Evolutionary conservation across 2,329 filamentous ascomycete genomes (phyloP), one percentile per base, ranked within the genome.

Genomic region (Remersonia thermophila): DNA sequence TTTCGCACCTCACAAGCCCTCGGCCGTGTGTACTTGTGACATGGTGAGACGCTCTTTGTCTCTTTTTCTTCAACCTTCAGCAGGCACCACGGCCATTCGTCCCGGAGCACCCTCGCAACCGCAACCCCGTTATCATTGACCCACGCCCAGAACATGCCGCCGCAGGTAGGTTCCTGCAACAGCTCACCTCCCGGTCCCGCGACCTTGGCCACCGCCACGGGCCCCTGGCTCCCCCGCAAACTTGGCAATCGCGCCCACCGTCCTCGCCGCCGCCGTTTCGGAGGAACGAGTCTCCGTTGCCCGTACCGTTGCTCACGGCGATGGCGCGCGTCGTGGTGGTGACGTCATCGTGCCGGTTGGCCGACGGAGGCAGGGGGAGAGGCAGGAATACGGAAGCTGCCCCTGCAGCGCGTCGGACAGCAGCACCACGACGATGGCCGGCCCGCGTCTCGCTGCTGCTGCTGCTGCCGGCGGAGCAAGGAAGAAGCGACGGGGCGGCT

Each of bases 201-300:
- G 8, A 94, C 68, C 14, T 71, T 69, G 0, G 62, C 63, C 7
- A 89, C 54, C 0, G 84, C 80, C 1, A 63, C 52, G 2, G 69
- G n/a, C 56, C 0, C 81, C 64, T 0, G 75, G 55, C 12, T 61
- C 43, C 1, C 47, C 59, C 37, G 53, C 62, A 58, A 82, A 91
- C 10, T 80, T 70, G 13, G 79, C 77, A 46, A 87, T 79, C 1
- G 83, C 75, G 2, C 74, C 80, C 0, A 79, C 75, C 0, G 82
- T 87, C 23, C 82, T 73, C 1, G 71, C 73, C 1, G 85, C n/a
- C 85, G 11, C 67, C 71, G 2, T 75, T 62, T 3, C 84, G 76
- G 12, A 93, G 66, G 55, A 93, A 94, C 0, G 82, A 84, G 57
- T 94, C 86, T 1, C 87, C 86, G 48, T 94, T 93, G 0, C 86